These are phyloP conservation scores for Cercospora sp. DNA, from an alignment of 2,329 filamentous ascomycete genomes.

Conservation along the genomic window DNA sequence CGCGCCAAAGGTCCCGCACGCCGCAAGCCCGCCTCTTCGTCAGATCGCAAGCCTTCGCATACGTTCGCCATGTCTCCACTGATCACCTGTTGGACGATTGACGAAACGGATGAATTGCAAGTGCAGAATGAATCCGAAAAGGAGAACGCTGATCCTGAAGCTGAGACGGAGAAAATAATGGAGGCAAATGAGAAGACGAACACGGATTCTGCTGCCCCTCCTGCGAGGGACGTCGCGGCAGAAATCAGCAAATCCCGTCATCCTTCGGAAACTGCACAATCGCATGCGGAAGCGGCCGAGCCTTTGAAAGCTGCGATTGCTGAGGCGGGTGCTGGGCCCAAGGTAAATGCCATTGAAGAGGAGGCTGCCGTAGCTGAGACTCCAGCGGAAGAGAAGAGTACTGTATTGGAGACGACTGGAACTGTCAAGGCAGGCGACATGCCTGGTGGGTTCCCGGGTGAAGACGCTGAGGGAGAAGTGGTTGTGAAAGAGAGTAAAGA, in stretches of 20 bases:
- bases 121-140: constrained; percentile 32
- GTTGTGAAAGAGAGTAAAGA: constrained; percentile 32
- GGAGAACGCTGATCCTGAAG: constrained; percentile 18
- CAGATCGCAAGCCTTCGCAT: constrained; percentile 47
- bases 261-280: constrained; percentile 22
- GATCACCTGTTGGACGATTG: constrained; percentile 46
- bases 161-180: constrained; percentile 30
- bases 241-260: constrained; percentile 25
- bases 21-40: constrained; percentile 65
- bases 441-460: constrained; percentile 35
- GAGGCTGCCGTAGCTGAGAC: constrained; percentile 10
- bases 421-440: constrained; percentile 32
- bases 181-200: constrained; percentile 31
- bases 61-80: constrained; percentile 46
- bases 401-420: constrained; percentile 20
- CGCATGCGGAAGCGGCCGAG: constrained; percentile 23
- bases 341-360: constrained; percentile 16
- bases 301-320: constrained; percentile 30
- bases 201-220: constrained; percentile 27
- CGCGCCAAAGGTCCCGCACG: constrained; percentile 84
- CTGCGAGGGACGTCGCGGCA: constrained; percentile 22
- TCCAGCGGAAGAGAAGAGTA: constrained; percentile 17
- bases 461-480: constrained; percentile 35
- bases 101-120: constrained; percentile 43
- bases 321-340: constrained; percentile 27